Conservation (phyloP, 768 basidiomycete species). For the Suillus decipiens region DNA sequence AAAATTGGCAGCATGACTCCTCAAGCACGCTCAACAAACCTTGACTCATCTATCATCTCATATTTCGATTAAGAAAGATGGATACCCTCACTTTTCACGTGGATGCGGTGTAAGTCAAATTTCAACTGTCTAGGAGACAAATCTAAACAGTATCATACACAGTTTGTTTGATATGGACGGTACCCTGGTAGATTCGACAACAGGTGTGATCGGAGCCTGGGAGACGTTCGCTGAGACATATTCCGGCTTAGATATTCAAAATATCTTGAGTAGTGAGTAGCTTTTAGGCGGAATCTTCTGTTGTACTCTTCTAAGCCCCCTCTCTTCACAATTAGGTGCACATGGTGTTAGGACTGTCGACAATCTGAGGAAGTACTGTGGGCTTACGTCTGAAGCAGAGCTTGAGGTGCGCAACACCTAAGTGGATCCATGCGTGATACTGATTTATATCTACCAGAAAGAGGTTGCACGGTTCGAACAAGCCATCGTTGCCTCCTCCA, state of each 20-base stretch:
- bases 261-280: constrained; percentile 62
- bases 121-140: not conserved
- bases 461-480: constrained; percentile 80
- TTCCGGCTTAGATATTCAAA: constrained; percentile 58
- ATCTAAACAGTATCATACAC: not conserved
- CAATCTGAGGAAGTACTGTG: constrained; percentile 73
- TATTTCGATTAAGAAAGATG: constrained; percentile 22
- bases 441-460: constrained; percentile 38
- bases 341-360: constrained; percentile 87
- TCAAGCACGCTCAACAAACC: not conserved
- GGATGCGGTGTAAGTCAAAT: constrained; percentile 39
- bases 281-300: constrained; percentile 10
- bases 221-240: constrained; percentile 71
- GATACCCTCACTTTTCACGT: constrained; percentile 36
- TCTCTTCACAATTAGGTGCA: constrained; percentile 44
- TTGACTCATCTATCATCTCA: constrained; percentile 10
- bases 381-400: constrained; percentile 63
- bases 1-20: not conserved
- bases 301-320: not conserved
- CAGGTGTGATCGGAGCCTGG: constrained; percentile 85
- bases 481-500: constrained; percentile 68
- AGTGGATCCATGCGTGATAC: not conserved
- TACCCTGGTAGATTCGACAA: constrained; percentile 80
- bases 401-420: constrained; percentile 54
- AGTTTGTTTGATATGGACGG: constrained; percentile 87